Conservation (phyloP, 192 early-diverging fungal genomes). For the Piromyces sp. region DNA sequence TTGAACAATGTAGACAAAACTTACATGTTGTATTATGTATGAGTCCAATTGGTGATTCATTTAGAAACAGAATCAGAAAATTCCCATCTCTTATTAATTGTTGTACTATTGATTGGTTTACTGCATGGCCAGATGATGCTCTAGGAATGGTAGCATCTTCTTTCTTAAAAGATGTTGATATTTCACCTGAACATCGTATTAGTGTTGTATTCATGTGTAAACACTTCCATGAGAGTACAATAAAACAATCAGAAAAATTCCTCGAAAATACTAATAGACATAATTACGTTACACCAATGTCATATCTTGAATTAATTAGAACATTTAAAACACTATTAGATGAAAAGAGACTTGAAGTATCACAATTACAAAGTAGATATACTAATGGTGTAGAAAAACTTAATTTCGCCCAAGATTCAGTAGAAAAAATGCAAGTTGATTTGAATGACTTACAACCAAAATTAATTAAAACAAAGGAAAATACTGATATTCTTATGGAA, state of each 20-base stretch:
- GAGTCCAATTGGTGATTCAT: conserved; percentile 42
- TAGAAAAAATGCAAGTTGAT: conserved; percentile 42
- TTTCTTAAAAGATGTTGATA: conserved; percentile 28
- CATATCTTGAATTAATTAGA: conserved; percentile 36
- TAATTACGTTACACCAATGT: conserved; percentile 44
- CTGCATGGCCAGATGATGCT: conserved; percentile 40
- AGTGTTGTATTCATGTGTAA: conserved; percentile 43
- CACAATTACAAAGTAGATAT: conserved; percentile 27
- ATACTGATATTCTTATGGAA: conserved; percentile 35
- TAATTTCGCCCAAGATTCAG: conserved; percentile 30
- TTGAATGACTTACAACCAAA: conserved; percentile 35
- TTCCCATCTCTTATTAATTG: conserved; percentile 42
- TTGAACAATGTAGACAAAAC: conserved; percentile 37
- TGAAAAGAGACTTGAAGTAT: conserved; percentile 17
- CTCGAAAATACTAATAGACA: conserved; percentile 19
- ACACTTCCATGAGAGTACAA: conserved; percentile 34
- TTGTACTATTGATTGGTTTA: conserved; percentile 47
- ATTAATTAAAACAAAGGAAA: conserved; percentile 28
- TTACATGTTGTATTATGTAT: conserved; percentile 33
- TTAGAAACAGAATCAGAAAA: conserved; percentile 30
- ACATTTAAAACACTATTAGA: conserved; percentile 31
- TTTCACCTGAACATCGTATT: conserved; percentile 19
- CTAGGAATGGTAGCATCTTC: conserved; percentile 35
- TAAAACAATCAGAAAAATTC: conserved; percentile 22
- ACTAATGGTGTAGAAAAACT: conserved; percentile 39